Conservation (phyloP, 2,329 filamentous ascomycete species). For the Claviceps pusilla region DNA sequence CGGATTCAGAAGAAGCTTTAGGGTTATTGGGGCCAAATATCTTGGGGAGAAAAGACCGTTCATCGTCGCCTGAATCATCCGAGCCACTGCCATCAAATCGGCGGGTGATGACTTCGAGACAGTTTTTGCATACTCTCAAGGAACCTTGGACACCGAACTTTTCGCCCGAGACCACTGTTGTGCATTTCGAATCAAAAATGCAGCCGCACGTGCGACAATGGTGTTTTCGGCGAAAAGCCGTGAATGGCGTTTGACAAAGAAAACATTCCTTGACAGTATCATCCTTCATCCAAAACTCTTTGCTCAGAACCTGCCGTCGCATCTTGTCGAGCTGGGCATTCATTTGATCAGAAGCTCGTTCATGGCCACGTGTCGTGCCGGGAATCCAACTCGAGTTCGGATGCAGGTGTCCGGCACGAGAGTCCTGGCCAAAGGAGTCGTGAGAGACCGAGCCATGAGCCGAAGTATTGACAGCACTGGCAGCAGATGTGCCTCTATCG, state of each 20-base stretch:
- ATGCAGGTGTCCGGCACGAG: slow-evolving; percentile 27
- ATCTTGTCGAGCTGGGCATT: slow-evolving; percentile 53
- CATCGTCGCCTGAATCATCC: slow-evolving; percentile 75
- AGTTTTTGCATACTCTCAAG: slow-evolving; percentile 82
- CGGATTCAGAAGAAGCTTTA: slow-evolving; percentile 4
- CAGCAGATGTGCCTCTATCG: slow-evolving; percentile 40
- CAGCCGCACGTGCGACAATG: slow-evolving; percentile 95
- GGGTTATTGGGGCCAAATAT: slow-evolving; percentile 39
- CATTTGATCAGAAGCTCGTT: slow-evolving; percentile 43
- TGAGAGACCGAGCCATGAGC: slow-evolving; percentile 44
- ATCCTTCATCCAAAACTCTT: slow-evolving; percentile 98
- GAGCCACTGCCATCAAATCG: slow-evolving; percentile 77
- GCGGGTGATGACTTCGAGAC: slow-evolving; percentile 78
- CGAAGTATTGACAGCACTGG: slow-evolving; percentile 42
- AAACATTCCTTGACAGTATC: slow-evolving; percentile 98
- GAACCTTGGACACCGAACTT: slow-evolving; percentile 76
- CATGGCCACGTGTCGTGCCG: slow-evolving; percentile 37
- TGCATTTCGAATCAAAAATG: slow-evolving; percentile 96
- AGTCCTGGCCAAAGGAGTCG: slow-evolving; percentile 37
- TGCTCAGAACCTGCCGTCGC: slow-evolving; percentile 75
- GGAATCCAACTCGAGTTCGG: slow-evolving; percentile 37
- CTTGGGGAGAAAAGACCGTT: slow-evolving; percentile 51
- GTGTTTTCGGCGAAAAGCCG: slow-evolving; percentile 88
- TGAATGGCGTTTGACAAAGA: slow-evolving; percentile 76
- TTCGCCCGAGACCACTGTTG: slow-evolving; percentile 72